Percentiles rank a stretch among this genome's conserved stretches.
Conservation (phyloP, 352 stramenopile species). For the Poterioochromonas sp. region DNA sequence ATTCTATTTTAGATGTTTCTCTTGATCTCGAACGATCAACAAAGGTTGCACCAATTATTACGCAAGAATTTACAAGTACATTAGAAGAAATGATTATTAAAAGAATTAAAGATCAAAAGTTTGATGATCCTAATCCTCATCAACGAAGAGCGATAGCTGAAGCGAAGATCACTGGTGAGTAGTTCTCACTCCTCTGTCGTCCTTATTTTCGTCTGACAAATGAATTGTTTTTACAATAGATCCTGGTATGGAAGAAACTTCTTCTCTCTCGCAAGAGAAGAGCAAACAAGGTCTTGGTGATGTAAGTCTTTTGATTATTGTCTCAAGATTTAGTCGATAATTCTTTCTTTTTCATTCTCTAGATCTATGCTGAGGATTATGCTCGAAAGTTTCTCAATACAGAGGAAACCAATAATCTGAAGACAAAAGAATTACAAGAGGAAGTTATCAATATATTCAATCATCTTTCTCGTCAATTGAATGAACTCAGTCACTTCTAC, state of each 20-base stretch:
- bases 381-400: slow-evolving; percentile 74
- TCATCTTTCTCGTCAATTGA: slow-evolving; percentile 71
- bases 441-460: neutral
- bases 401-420: slow-evolving; percentile 61
- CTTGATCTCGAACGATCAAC: slow-evolving; percentile 71
- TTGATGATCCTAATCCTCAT: slow-evolving; percentile 54
- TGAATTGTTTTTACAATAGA: no score
- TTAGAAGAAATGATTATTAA: slow-evolving; percentile 82
- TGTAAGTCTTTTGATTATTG: neutral
- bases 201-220: slow-evolving; percentile 62
- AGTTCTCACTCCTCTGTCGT: slow-evolving; percentile 39
- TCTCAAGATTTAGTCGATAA: neutral
- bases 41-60: slow-evolving; percentile 71
- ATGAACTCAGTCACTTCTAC: slow-evolving; percentile 79
- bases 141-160: neutral
- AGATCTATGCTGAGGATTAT: slow-evolving; percentile 83
- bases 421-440: slow-evolving; percentile 33
- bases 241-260: slow-evolving; percentile 63
- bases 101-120: slow-evolving; percentile 72
- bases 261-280: slow-evolving; percentile 79
- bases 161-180: neutral
- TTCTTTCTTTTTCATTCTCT: neutral
- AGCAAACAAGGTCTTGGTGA: slow-evolving; percentile 69
- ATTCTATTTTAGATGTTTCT: slow-evolving; percentile 72
- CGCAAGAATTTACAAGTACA: slow-evolving; percentile 66